Evolutionary conservation across 345 rosid genomes (phyloP), one percentile per base, ranked within the genome.

Genomic region (Populus pruinosa): DNA sequence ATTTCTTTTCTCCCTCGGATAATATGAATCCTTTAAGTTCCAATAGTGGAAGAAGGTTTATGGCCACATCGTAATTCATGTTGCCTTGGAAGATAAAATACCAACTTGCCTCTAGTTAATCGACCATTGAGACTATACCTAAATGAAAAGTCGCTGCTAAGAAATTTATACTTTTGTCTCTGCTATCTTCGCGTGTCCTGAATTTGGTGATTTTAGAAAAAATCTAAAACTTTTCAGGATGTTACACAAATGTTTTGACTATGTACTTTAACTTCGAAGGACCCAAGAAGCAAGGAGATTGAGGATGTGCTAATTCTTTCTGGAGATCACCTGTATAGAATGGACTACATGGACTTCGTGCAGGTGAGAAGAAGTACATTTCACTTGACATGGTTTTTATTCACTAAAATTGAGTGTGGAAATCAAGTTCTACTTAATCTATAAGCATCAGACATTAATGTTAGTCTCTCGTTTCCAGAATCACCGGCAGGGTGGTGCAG

Each of bases 261-360:
- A 35, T 44, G 70, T 72, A 23, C 31, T 53, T 12, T 17, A 43
- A 38, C 73, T 67, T 23, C 59, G 49, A 50, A 95, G 98, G 97
- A 83, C 76, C 87, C 93, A 67, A 87, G 96, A 81, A 90, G 88
- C 79, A 95, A 80, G 86, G 91, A 83, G 1, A 95, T 95, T 69
- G 99, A 95, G 75, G 99, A 95, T 77, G 96, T 95, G 70, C 81
- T 95, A 82, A 91, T 95, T 74, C 89, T 95, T 25, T 95, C 98
- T 8, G 99, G 99, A 29, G 99, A 95, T 86, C 99, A 95, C 74
- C 86, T 95, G 67, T 95, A 93, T 64, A 73, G 99, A 27, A 95
- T 95, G 98, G 98, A 93, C 79, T 95, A 93, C 21, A 90, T 95
- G 98, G 98, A 93, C 84, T 93, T 95, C 78, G 88, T 95, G 67